phyloP scores from a whole-genome alignment of 805 yeast genomes.

The Schwanniomyces yamadae region DNA sequence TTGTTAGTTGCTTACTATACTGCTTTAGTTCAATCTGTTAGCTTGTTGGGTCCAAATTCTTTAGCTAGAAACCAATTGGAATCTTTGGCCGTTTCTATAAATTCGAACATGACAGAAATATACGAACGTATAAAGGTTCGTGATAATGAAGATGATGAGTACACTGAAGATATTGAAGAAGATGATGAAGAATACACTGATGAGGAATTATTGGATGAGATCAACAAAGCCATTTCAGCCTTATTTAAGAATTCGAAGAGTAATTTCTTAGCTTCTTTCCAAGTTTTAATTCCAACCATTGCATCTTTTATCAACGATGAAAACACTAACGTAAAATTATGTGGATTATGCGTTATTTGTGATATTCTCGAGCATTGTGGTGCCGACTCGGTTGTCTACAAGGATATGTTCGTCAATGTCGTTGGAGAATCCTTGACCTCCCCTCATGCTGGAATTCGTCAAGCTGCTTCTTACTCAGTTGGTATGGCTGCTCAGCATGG shows the following conservation, averaged over 20 bases:
- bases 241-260: slow-evolving; percentile 63
- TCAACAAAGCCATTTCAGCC: slow-evolving; percentile 69
- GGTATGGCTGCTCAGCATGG: slow-evolving; percentile 88
- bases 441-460: slow-evolving; percentile 72
- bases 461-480: slow-evolving; percentile 79
- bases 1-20: slow-evolving; percentile 75
- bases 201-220: slow-evolving; percentile 85
- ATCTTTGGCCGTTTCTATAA: slow-evolving; percentile 57
- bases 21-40: slow-evolving; percentile 65
- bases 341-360: slow-evolving; percentile 77
- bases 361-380: slow-evolving; percentile 84
- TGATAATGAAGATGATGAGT: slow-evolving; percentile 78
- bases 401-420: slow-evolving; percentile 61
- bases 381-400: slow-evolving; percentile 58
- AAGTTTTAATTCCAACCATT: slow-evolving; percentile 60
- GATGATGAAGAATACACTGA: slow-evolving; percentile 87
- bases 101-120: slow-evolving; percentile 61
- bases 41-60: slow-evolving; percentile 63
- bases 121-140: slow-evolving; percentile 70
- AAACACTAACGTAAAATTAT: slow-evolving; percentile 65
- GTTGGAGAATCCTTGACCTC: slow-evolving; percentile 67
- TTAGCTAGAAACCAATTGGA: slow-evolving; percentile 55
- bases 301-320: slow-evolving; percentile 62
- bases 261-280: slow-evolving; percentile 64
- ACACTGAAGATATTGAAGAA: slow-evolving; percentile 79